Percentiles rank a stretch among this genome's conserved stretches.
Evolutionary conservation across 345 rosid species (phyloP).

Genomic region (Zanthoxylum bungeanum): DNA sequence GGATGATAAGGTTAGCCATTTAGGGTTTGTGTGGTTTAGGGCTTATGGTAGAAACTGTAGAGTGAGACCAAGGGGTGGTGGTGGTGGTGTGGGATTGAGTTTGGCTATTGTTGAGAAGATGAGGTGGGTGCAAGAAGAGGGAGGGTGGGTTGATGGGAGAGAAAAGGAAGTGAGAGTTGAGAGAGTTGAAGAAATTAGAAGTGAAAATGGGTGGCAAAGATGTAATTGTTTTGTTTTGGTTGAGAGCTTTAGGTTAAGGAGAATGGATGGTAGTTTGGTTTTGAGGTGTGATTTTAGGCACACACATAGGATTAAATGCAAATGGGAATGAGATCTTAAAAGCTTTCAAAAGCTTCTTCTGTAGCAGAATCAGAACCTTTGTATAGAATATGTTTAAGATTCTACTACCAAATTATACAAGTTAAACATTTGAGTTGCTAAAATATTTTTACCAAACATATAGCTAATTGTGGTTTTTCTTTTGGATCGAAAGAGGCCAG

Average conservation of each 20-base stretch:
- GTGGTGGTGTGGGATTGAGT: conserved; percentile 46
- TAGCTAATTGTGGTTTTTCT: no score
- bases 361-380: no score
- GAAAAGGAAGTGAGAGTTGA: conserved; percentile 52
- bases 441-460: no score
- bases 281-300: conserved; percentile 42
- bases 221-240: conserved; percentile 38
- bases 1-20: conserved; percentile 27
- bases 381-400: no score
- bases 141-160: conserved; percentile 57
- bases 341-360: no score
- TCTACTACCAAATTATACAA: no score
- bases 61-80: conserved; percentile 12
- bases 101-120: conserved; percentile 63
- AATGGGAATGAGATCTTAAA: conserved; percentile 25
- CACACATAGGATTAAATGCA: conserved; percentile 24
- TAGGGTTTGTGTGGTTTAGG: conserved; percentile 59
- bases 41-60: conserved; percentile 16
- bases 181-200: conserved; percentile 34
- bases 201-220: conserved; percentile 33
- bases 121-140: conserved; percentile 62
- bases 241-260: conserved; percentile 50
- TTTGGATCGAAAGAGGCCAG: no score
- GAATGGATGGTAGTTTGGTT: conserved; percentile 45
- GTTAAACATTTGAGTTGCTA: no score